Base-by-base conservation (phyloP, 345 rosid genomes). In the Gossypium herbaceum region DNA sequence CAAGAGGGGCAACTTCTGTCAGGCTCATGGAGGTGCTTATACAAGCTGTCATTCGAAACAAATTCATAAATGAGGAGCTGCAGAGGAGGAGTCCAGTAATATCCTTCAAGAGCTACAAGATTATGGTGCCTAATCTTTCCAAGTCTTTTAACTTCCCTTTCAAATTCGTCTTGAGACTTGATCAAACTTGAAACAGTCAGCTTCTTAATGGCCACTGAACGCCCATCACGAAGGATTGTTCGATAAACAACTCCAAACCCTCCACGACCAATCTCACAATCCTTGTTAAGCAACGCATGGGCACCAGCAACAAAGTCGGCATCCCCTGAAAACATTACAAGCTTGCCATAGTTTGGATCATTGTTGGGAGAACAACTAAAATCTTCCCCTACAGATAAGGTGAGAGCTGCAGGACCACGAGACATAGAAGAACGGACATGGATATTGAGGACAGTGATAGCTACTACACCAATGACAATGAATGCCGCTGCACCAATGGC, bases 221-320 rank as follows among this genome's bases (percentile, higher is more conserved):
- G 89, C 39, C 97, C 94, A 74, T 92, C 98, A 11, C 85, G 84
- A 50, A 96, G 91, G 65, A 80, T 76, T 17, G 99, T 89, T 67
- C 67, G 89, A 77, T 96, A 96, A 69, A 96, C 99, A 48, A 92
- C 93, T 52, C 99, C 99, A 41, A 96, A 96, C 29, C 98, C 99
- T 7, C 99, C 99, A 29, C 94, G 97, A 3, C 99, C 99, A n/a
- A 96, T 81, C 79, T 92, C 98, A 10, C 97, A 87, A 76, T 96
- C 98, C 89, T 96, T 93, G 84, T 88, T 93, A 48, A 95, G 98
- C 84, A 95, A 79, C 1, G 91, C 97, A 64, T 91, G 89, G 2
- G 94, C 87, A 17, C 97, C 97, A 4, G 87, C 84, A 52, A 83
- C 89, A 76, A 93, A 91, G 74, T 89, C 92, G 13, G 93, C 94